phyloP scores from a whole-genome alignment of 805 yeast genomes.

The Wickerhamiella allomyrinae region DNA sequence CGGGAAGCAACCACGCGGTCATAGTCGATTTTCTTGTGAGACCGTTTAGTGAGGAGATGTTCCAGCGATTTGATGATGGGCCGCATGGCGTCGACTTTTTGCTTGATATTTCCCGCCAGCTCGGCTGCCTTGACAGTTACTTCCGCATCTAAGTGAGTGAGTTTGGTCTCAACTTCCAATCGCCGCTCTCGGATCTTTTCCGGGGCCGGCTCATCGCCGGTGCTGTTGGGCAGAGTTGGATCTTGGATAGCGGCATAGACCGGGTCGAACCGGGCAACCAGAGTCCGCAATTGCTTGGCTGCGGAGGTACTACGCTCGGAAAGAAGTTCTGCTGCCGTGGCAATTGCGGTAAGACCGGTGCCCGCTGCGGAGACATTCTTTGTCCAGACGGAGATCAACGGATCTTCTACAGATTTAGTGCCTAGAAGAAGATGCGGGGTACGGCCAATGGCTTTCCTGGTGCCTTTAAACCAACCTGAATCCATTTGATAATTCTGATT shows the following conservation, averaged over 20 bases:
- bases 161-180: neutral
- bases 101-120: slow-evolving; percentile 19
- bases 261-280: slow-evolving; percentile 18
- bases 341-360: neutral
- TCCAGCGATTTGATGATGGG: slow-evolving; percentile 17
- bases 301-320: slow-evolving; percentile 14
- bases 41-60: slow-evolving; percentile 24
- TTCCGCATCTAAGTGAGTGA: slow-evolving; percentile 14
- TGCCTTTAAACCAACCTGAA: slow-evolving; percentile 19
- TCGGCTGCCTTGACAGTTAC: slow-evolving; percentile 16
- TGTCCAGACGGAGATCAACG: slow-evolving; percentile 24
- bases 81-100: slow-evolving; percentile 14
- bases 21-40: slow-evolving; percentile 27
- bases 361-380: slow-evolving; percentile 22
- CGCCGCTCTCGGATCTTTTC: neutral
- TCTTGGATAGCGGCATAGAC: slow-evolving; percentile 12
- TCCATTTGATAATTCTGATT: too few relatives aligned
- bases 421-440: slow-evolving; percentile 27
- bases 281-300: slow-evolving; percentile 14
- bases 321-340: slow-evolving; percentile 18
- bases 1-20: slow-evolving; percentile 16
- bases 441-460: slow-evolving; percentile 25
- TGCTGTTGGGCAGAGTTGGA: slow-evolving; percentile 6
- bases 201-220: slow-evolving; percentile 13
- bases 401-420: slow-evolving; percentile 23